Percentiles rank a stretch among this genome's conserved stretches.
These are phyloP conservation scores for Lichtheimia corymbifera DNA, from an alignment of 371 early-diverging fungal species.

Conservation along the genomic window DNA sequence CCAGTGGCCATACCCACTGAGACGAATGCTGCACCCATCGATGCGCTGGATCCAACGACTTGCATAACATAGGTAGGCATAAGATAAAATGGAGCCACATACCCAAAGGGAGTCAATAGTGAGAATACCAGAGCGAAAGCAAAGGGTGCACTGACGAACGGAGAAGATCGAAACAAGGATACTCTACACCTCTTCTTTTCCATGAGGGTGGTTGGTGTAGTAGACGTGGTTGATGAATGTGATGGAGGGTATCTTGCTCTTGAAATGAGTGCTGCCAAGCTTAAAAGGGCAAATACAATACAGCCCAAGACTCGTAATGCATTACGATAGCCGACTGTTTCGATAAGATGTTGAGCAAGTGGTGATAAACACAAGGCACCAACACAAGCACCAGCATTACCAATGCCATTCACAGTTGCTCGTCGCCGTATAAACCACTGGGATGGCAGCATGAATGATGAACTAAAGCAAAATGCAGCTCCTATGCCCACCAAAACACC, in stretches of 20 bases:
- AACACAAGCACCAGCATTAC: conserved; percentile 64
- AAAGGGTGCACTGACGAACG: not conserved
- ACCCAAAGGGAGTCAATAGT: conserved; percentile 48
- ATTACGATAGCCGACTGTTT: not conserved
- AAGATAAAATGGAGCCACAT: conserved; percentile 27
- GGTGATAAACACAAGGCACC: not conserved
- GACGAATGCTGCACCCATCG: conserved; percentile 12
- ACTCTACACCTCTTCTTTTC: conserved; percentile 12
- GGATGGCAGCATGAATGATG: conserved; percentile 40
- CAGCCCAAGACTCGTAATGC: too few species aligned
- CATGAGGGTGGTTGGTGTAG: not conserved
- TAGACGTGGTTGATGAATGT: not conserved
- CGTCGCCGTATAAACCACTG: conserved; percentile 49
- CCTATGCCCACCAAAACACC: conserved; percentile 46
- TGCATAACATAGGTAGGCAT: conserved; percentile 17
- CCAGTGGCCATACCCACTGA: conserved; percentile 16
- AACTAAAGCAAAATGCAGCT: conserved; percentile 36
- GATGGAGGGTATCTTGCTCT: too few species aligned
- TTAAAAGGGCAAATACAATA: too few species aligned
- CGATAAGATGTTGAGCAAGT: conserved; percentile 1
- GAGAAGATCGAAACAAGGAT: conserved; percentile 7
- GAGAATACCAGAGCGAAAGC: conserved; percentile 30
- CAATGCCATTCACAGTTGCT: conserved; percentile 50
- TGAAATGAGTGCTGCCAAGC: too few species aligned
- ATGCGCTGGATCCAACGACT: not conserved